Conservation (phyloP, 208 protist species). For the Leishmania gerbilli region DNA sequence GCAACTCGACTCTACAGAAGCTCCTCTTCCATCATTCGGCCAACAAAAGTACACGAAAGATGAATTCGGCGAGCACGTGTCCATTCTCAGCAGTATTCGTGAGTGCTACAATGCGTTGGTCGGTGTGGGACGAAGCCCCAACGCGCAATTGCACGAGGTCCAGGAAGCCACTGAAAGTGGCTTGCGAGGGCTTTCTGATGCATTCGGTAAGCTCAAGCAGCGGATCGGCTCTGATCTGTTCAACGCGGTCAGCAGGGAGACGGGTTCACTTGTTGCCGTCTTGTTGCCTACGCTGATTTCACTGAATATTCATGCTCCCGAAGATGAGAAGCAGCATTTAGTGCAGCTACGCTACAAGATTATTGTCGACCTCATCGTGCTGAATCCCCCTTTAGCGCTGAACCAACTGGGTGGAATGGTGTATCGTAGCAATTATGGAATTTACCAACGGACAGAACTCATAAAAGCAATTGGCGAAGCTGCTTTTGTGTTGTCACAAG, state of each 20-base stretch:
- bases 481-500: slow-evolving; percentile 45
- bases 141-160: slow-evolving; percentile 70
- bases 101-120: slow-evolving; percentile 67
- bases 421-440: slow-evolving; percentile 60
- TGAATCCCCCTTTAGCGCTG: slow-evolving; percentile 50
- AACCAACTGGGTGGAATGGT: slow-evolving; percentile 54
- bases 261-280: slow-evolving; percentile 43
- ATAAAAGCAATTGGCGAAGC: slow-evolving; percentile 65
- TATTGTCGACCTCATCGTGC: slow-evolving; percentile 55
- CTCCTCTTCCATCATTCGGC: slow-evolving; percentile 35
- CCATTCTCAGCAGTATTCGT: slow-evolving; percentile 49
- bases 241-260: slow-evolving; percentile 30
- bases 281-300: slow-evolving; percentile 60
- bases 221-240: slow-evolving; percentile 31
- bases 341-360: slow-evolving; percentile 38
- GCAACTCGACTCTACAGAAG: background rate
- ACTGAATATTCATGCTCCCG: slow-evolving; percentile 64
- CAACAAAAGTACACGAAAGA: slow-evolving; percentile 42
- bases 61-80: slow-evolving; percentile 42
- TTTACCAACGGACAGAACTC: slow-evolving; percentile 70
- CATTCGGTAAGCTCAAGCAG: slow-evolving; percentile 24
- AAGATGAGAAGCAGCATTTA: slow-evolving; percentile 47
- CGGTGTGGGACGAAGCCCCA: slow-evolving; percentile 53
- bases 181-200: slow-evolving; percentile 42
- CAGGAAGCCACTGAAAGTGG: slow-evolving; percentile 60